Evolutionary conservation across 495 filamentous ascomycete genomes (phyloP).

Genomic region (Neurospora discreta): DNA sequence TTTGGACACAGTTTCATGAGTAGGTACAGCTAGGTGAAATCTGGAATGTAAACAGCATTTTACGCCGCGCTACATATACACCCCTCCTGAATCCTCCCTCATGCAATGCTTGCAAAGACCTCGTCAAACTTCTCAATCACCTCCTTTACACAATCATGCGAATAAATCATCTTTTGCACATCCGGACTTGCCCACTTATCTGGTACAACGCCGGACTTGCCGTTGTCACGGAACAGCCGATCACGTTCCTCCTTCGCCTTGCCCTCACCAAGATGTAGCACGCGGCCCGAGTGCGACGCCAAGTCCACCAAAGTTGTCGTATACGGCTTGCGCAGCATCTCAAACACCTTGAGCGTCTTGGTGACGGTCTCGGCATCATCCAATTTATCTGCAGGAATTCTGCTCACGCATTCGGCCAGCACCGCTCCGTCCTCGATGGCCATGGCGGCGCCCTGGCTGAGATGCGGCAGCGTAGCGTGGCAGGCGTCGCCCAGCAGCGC

Average conservation of each 20-base stretch:
- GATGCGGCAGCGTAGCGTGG: conserved; percentile 67
- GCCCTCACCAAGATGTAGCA: conserved; percentile 64
- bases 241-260: conserved; percentile 67
- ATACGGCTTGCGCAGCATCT: conserved; percentile 58
- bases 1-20: background rate
- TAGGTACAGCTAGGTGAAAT: background rate
- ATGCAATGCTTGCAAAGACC: conserved; percentile 33
- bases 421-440: conserved; percentile 73
- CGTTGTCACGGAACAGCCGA: conserved; percentile 52
- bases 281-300: conserved; percentile 53
- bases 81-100: background rate
- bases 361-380: conserved; percentile 44
- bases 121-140: conserved; percentile 50
- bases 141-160: conserved; percentile 53
- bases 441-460: conserved; percentile 75
- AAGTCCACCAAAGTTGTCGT: conserved; percentile 60
- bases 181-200: conserved; percentile 74
- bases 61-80: background rate
- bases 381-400: conserved; percentile 34
- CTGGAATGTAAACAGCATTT: background rate
- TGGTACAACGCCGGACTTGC: conserved; percentile 45
- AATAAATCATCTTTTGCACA: conserved; percentile 68
- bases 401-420: conserved; percentile 51
- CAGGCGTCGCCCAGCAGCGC: conserved; percentile 71
- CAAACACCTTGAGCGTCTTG: conserved; percentile 58